A percentile compares a stretch with the other conserved stretches of the same genome.
These are phyloP conservation scores for Anisodus acutangulus DNA, from an alignment of 257 asterid genomes.

Conservation along the genomic window DNA sequence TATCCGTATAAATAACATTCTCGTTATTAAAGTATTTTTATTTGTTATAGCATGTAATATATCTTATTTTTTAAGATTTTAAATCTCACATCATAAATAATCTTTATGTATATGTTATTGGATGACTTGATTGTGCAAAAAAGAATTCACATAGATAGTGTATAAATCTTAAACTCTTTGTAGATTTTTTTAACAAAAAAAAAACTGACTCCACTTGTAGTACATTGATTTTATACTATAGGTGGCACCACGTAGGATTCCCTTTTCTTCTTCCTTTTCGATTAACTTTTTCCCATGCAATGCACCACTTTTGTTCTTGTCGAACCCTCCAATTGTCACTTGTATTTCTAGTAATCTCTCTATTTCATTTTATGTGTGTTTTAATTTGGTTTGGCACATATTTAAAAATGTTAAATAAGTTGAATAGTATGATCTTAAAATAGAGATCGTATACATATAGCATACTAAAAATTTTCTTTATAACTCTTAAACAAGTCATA, in stretches of 20 bases:
- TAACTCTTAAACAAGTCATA: neutral
- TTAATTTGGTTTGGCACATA: neutral
- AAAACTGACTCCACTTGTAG: constrained; percentile 24
- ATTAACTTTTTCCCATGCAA: neutral
- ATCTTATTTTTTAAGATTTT: neutral
- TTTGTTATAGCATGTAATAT: neutral
- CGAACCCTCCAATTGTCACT: neutral
- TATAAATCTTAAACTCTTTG: too few relatives aligned
- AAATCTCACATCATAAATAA: neutral
- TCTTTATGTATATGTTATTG: neutral
- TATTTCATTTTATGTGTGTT: neutral
- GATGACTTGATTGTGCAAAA: too few relatives aligned
- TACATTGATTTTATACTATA: constrained; percentile 31
- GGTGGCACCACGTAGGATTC: neutral
- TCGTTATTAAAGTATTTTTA: too few relatives aligned
- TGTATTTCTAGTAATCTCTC: neutral
- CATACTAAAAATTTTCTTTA: too few relatives aligned
- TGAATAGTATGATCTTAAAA: neutral
- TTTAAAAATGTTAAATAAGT: neutral
- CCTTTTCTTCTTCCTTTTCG: constrained; percentile 15
- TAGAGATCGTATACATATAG: neutral
- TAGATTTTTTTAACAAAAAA: too few relatives aligned
- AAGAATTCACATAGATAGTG: too few relatives aligned
- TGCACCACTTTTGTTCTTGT: constrained; percentile 7
- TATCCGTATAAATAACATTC: too few relatives aligned